A percentile compares a stretch with the other conserved stretches of the same genome.
Evolutionary conservation across 2,329 filamentous ascomycete species (phyloP).

Genomic region (Chaetomiaceae sp.): DNA sequence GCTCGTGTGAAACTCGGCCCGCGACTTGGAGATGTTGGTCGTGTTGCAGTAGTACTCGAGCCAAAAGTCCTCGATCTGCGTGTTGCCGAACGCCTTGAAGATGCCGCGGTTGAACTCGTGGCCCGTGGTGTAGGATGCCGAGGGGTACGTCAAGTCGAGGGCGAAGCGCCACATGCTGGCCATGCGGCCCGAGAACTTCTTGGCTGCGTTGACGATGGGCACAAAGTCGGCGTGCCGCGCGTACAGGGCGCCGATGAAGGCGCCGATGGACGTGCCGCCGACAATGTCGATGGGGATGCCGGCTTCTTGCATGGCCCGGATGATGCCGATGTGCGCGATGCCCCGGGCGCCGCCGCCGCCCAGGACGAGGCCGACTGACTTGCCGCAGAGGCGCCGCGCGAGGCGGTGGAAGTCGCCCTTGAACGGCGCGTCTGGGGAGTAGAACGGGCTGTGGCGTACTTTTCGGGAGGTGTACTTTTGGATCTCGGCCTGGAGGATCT

Average conservation of each 20-base stretch:
- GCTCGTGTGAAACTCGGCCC: slow-evolving; percentile 87
- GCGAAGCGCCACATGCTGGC: slow-evolving; percentile 98
- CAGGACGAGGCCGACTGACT: slow-evolving; percentile 88
- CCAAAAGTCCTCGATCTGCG: slow-evolving; percentile 99
- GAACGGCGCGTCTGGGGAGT: slow-evolving; percentile 85
- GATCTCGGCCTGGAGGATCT: slow-evolving; percentile 92
- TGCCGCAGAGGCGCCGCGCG: slow-evolving; percentile 83
- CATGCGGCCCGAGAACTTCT: slow-evolving; percentile 99
- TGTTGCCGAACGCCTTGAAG: slow-evolving; percentile 96
- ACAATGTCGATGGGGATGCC: slow-evolving; percentile 94
- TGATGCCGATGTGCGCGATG: slow-evolving; percentile 89
- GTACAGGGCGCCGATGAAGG: slow-evolving; percentile 92
- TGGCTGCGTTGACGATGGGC: slow-evolving; percentile 92
- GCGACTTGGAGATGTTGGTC: slow-evolving; percentile 94
- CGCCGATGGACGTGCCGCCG: slow-evolving; percentile 92
- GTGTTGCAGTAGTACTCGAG: slow-evolving; percentile 99
- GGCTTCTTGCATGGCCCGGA: slow-evolving; percentile 89
- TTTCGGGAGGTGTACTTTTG: slow-evolving; percentile 96
- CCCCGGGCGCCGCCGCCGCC: slow-evolving; percentile 91
- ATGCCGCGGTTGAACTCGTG: slow-evolving; percentile 99
- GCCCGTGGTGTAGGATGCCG: slow-evolving; percentile 93
- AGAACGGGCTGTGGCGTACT: slow-evolving; percentile 81
- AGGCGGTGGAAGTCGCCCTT: slow-evolving; percentile 96
- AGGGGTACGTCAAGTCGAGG: slow-evolving; percentile 91
- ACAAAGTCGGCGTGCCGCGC: slow-evolving; percentile 95